phyloP scores from a whole-genome alignment of 1,284 basidiomycete genomes.

The Singerocomus inundabilis region DNA sequence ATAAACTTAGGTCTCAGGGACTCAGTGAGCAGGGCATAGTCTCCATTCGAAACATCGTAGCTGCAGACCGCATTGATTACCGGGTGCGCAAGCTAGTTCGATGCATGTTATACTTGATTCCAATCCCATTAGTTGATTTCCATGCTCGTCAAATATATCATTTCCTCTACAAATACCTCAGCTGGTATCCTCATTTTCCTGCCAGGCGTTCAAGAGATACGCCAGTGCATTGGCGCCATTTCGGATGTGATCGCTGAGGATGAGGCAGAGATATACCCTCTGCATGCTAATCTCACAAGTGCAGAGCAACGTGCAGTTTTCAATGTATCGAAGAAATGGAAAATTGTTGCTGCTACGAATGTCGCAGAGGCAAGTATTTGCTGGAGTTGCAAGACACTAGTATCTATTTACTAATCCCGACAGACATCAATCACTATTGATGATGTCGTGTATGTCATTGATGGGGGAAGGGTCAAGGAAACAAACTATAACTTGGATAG shows the following conservation, averaged over 20 bases:
- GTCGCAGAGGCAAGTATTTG: slow-evolving; percentile 66
- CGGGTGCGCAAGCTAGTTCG: slow-evolving; percentile 41
- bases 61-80: slow-evolving; percentile 73
- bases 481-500: slow-evolving; percentile 78
- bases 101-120: not conserved
- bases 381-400: not conserved
- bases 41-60: slow-evolving; percentile 61
- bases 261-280: slow-evolving; percentile 67
- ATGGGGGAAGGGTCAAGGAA: slow-evolving; percentile 89
- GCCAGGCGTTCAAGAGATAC: slow-evolving; percentile 86
- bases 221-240: slow-evolving; percentile 75
- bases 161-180: slow-evolving; percentile 45
- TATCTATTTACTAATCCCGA: slow-evolving; percentile 4
- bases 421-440: slow-evolving; percentile 95
- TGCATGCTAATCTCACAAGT: slow-evolving; percentile 88
- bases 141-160: slow-evolving; percentile 63
- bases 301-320: slow-evolving; percentile 87
- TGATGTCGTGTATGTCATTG: slow-evolving; percentile 84
- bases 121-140: slow-evolving; percentile 57
- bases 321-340: slow-evolving; percentile 63
- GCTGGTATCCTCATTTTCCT: slow-evolving; percentile 86
- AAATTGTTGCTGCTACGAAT: slow-evolving; percentile 89
- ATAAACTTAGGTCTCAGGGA: slow-evolving; percentile 49
- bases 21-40: slow-evolving; percentile 53
- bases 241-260: slow-evolving; percentile 36